Evolutionary conservation across 2,329 filamentous ascomycete species (phyloP), one percentile per base, ranked within the genome.

Genomic region (Bipolaris sorokiniana): DNA sequence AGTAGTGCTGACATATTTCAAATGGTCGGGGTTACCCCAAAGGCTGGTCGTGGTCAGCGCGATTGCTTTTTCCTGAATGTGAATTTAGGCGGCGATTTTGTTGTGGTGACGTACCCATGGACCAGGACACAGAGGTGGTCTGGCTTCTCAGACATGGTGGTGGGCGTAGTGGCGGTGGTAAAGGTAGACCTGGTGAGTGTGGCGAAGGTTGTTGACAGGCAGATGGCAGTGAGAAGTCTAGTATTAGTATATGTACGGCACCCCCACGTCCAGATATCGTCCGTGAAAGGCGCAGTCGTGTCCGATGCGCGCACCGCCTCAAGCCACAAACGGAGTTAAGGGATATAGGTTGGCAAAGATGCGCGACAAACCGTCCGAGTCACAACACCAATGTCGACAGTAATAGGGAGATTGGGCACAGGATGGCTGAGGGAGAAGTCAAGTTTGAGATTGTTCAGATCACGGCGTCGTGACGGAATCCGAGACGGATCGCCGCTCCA

Each of bases 21-120:
- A 84, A 75, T 95, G 90, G 46, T 81, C 81, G 1, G 91, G 91
- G 63, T 91, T 91, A 18, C 91, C 91, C 91, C 91, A 94, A 63
- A 93, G 82, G 78, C 91, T 84, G 62, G 61, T 41, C 23, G 41
- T 57, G 37, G 59, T 70, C 53, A 70, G 63, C 48, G 20, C 26
- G 28, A 15, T 48, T 11, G 48, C 18, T 48, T 37, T 38, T 59
- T 44, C 51, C 40, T 37, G 6, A 34, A 26, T 31, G 33, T 18
- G 20, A 33, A 33, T n/a, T 11, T 42, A 57, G 52, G 54, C 55
- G 48, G 54, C 40, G 36, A 40, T 18, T 18, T n/a, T n/a, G 13
- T 20, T 18, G 20, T 38, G 3, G 46, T 36, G 23, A 66, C 84
- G 75, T 84, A 90, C 88, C 78, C 90, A 72, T 94, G 90, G 50